Evolutionary conservation across 2,329 filamentous ascomycete genomes (phyloP), one percentile per base, ranked within the genome.

Genomic region (Uncinocarpus reesii): DNA sequence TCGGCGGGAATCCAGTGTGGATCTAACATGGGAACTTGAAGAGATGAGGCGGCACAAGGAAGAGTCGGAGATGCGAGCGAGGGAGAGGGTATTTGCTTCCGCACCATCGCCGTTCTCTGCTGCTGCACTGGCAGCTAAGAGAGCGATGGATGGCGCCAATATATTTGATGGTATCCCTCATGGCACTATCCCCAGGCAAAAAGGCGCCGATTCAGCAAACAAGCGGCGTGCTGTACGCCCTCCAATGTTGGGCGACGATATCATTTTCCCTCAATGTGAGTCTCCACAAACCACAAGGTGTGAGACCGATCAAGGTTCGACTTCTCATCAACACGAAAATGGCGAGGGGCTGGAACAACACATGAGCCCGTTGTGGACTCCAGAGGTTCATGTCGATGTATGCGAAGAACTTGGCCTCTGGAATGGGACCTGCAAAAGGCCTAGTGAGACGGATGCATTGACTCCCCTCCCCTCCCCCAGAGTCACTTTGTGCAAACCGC

Each of bases 281-380:
- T 95, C 89, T 21, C 90, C 90, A 4, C 83, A 90, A 63, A 78
- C 81, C 47, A 93, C 88, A 13, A 81, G 86, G 58, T 83, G 93
- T 58, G 87, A 94, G 60, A 81, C 84, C 0, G 82, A 85, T 48
- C 84, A 87, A 60, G 65, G 68, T 7, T 72, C 70, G 7, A 62
- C 77, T 70, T 56, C 79, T 60, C 69, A 63, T 71, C 67, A 62
- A 75, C 65, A 65, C 70, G 62, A 68, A 52, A 66, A 64, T 51
- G 61, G 71, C n/a, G 60, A 75, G 70, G 58, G 67, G 64, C 47
- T 21, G 11, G 24, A 49, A 20, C 21, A 20, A 18, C 36, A 47
- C 7, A 10, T 20, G 3, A 47, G 28, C n/a, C 15, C 32, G 32
- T 74, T 94, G 8, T 94, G 88, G 88, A 79, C 79, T 54, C 85